A percentile compares a stretch with the other conserved stretches of the same genome.
These are phyloP conservation scores for Candida ovalis DNA, from an alignment of 805 yeast genomes.

Conservation along the genomic window DNA sequence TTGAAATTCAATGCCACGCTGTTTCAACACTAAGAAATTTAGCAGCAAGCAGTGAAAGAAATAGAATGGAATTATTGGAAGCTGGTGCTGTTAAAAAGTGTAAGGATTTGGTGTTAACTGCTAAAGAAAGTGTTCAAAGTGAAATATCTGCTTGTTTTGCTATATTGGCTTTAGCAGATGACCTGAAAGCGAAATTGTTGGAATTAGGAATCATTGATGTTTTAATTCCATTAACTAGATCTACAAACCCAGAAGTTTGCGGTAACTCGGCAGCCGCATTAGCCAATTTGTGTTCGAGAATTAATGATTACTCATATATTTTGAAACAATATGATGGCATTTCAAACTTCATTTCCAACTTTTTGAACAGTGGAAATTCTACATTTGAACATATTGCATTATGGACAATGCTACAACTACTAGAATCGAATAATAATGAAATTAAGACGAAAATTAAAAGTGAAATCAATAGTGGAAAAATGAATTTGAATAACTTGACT, in stretches of 20 bases:
- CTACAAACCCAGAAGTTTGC: conserved; percentile 89
- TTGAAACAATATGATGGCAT: conserved; percentile 88
- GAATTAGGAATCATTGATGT: conserved; percentile 84
- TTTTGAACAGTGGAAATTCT: conserved; percentile 77
- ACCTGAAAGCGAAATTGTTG: conserved; percentile 78
- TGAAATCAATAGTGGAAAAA: conserved; percentile 30
- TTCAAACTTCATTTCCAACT: conserved; percentile 74
- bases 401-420: conserved; percentile 91
- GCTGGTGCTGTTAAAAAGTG: conserved; percentile 96
- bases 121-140: conserved; percentile 90
- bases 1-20: conserved; percentile 97
- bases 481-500: conserved; percentile 31
- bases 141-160: conserved; percentile 98
- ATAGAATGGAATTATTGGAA: conserved; percentile 84
- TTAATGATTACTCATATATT: conserved; percentile 76
- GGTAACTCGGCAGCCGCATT: conserved; percentile 98
- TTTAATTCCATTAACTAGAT: conserved; percentile 84
- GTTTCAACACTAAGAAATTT: conserved; percentile 92
- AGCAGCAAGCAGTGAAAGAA: conserved; percentile 93
- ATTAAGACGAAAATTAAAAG: conserved; percentile 38
- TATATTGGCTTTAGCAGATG: conserved; percentile 93
- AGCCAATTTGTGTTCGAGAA: conserved; percentile 91
- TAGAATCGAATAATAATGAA: conserved; percentile 78
- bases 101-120: conserved; percentile 75
- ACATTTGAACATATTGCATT: conserved; percentile 97